Evolutionary conservation across 345 rosid genomes (phyloP).

Genomic region (Triadica sebifera): DNA sequence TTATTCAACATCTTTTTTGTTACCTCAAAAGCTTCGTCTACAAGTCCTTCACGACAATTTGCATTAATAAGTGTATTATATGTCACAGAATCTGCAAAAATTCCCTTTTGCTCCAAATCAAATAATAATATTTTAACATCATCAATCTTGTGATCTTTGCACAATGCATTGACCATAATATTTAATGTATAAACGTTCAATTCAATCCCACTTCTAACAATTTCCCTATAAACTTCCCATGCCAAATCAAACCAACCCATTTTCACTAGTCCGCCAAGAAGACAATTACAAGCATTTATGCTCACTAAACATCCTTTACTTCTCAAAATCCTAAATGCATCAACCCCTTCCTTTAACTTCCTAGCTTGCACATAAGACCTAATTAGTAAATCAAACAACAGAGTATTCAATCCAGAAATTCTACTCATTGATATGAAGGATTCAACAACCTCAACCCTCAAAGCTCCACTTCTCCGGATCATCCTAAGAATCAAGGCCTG

Average conservation of each 20-base stretch:
- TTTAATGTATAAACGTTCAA: slow-evolving; percentile 53
- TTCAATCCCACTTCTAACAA: slow-evolving; percentile 34
- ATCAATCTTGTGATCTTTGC: slow-evolving; percentile 61
- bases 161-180: slow-evolving; percentile 85
- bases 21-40: slow-evolving; percentile 61
- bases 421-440: slow-evolving; percentile 39
- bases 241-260: slow-evolving; percentile 65
- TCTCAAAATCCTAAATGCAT: slow-evolving; percentile 19
- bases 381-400: slow-evolving; percentile 66
- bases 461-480: slow-evolving; percentile 74
- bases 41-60: slow-evolving; percentile 54
- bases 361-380: slow-evolving; percentile 78
- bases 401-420: slow-evolving; percentile 33
- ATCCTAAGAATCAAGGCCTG: slow-evolving; percentile 71
- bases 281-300: slow-evolving; percentile 66
- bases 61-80: slow-evolving; percentile 70
- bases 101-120: slow-evolving; percentile 52
- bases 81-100: slow-evolving; percentile 63
- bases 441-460: slow-evolving; percentile 51
- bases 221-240: slow-evolving; percentile 42
- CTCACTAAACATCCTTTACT: slow-evolving; percentile 41
- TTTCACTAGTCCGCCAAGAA: slow-evolving; percentile 68
- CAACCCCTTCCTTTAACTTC: slow-evolving; percentile 62
- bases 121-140: slow-evolving; percentile 41
- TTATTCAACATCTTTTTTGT: slow-evolving; percentile 51